Conservation (phyloP, 176 grass and related monocot species). For the Tillandsia leiboldiana region DNA sequence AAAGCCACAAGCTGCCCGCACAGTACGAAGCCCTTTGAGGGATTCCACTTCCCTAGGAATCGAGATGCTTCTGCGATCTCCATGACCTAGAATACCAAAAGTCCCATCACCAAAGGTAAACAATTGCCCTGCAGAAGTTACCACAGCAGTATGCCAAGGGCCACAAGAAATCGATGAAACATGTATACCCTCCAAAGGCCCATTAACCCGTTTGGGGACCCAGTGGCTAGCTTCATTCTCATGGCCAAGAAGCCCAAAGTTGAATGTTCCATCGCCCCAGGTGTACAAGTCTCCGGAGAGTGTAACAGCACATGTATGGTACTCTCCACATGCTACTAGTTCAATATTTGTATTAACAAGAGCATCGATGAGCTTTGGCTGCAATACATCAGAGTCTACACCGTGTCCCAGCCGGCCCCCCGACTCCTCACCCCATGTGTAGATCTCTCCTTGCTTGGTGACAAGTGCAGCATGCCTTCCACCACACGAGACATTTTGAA, state of each 20-base stretch:
- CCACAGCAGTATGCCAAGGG: constrained; percentile 87
- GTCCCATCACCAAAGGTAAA: constrained; percentile 99
- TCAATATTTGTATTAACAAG: constrained; percentile 87
- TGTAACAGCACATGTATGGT: constrained; percentile 95
- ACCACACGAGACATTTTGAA: constrained; percentile 94
- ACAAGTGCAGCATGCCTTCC: constrained; percentile 83
- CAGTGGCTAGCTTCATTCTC: constrained; percentile 82
- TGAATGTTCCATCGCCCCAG: constrained; percentile 80
- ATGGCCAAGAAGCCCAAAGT: constrained; percentile 90
- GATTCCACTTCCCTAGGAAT: constrained; percentile 85
- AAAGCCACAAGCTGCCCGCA: constrained; percentile 87
- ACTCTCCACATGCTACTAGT: constrained; percentile 75
- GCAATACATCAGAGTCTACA: constrained; percentile 81
- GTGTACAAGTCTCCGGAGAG: constrained; percentile 89
- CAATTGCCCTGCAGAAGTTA: constrained; percentile 85
- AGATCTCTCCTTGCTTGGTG: constrained; percentile 94
- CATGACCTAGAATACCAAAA: constrained; percentile 92
- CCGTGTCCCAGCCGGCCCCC: constrained; percentile 90
- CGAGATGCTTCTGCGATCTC: constrained; percentile 48
- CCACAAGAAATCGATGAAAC: constrained; percentile 96
- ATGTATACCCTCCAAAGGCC: constrained; percentile 78
- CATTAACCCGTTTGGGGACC: constrained; percentile 80
- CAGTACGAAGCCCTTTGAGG: constrained; percentile 82
- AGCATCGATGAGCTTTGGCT: constrained; percentile 89
- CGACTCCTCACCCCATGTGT: constrained; percentile 97